Evolutionary conservation across 371 early-diverging fungal species (phyloP), one percentile per base, ranked within the genome.

Genomic region (Quaeritorhiza haematococci): DNA sequence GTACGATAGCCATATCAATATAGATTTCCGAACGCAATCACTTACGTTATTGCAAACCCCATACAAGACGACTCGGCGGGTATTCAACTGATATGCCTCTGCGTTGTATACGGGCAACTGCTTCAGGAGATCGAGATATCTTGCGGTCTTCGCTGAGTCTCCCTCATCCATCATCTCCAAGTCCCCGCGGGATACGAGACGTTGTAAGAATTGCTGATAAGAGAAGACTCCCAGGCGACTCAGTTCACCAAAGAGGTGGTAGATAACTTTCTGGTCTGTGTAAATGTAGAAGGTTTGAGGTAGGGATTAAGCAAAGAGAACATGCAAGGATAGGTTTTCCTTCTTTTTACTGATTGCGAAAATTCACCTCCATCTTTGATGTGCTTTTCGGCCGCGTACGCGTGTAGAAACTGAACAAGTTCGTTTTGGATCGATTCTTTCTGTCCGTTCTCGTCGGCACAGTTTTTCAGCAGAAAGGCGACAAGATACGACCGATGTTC

Each of bases 151-250:
- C 30, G 46, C 10, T 27, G 10, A 19, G n/a, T n/a, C n/a, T n/a
- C n/a, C n/a, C n/a, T n/a, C n/a, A n/a, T n/a, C n/a, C n/a, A n/a
- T n/a, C 7, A 70, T 67, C 44, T 82, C 76, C 1, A 83, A 55
- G 54, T 82, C 83, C 3, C 87, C 87, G 28, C 84, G 72, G 8
- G 87, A 83, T 59, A 83, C 83, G n/a, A 86, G 53, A 24, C 84
- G 69, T 26, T 78, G 67, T 15, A 84, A 54, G 58, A 82, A 86
- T 10, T 76, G 74, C 46, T 80, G 81, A 42, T 83, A 82, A 0
- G 85, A 84, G 54, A 86, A 86, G 28, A 83, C 59, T 15, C 68
- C 69, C 27, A 73, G 54, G 3, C 78, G 71, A 30, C 81, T 84
- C 24, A 86, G 61, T 10, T 80, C 80, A 41, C 81, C 83, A 63